A percentile compares a stretch with the other conserved stretches of the same genome.
phyloP scores from a whole-genome alignment of 1,284 basidiomycete species.

The Mycena sp. region DNA sequence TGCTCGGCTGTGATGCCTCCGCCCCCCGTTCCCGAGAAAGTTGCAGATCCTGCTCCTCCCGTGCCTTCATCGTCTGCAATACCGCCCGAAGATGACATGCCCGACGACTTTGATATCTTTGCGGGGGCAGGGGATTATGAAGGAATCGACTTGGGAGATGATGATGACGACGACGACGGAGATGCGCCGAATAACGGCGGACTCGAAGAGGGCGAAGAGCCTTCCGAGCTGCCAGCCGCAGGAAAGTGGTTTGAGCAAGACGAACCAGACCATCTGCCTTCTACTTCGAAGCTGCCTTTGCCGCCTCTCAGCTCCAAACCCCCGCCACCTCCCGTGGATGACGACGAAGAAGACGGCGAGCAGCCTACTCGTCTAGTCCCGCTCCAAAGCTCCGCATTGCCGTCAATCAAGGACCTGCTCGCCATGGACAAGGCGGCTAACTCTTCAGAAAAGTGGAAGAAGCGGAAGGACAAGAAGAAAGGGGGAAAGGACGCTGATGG shows the following conservation, averaged over 20 bases:
- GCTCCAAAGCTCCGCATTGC: conserved; percentile 77
- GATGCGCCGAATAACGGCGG: conserved; percentile 28
- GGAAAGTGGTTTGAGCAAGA: conserved; percentile 38
- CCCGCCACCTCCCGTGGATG: conserved; percentile 1
- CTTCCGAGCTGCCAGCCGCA: neutral
- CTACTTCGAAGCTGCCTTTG: conserved; percentile 21
- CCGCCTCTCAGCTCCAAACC: conserved; percentile 10
- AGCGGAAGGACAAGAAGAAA: conserved; percentile 70
- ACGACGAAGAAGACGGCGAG: conserved; percentile 44
- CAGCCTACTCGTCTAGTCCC: conserved; percentile 66
- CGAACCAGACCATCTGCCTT: conserved; percentile 14
- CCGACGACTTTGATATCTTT: conserved; percentile 82
- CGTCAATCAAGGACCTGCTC: conserved; percentile 84
- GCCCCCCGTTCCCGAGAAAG: conserved; percentile 11
- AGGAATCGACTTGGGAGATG: conserved; percentile 69
- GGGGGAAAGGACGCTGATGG: conserved; percentile 40
- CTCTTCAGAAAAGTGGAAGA: conserved; percentile 74
- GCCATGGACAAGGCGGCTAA: conserved; percentile 76
- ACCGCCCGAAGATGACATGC: conserved; percentile 44
- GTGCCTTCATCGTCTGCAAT: conserved; percentile 19
- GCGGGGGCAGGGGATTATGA: conserved; percentile 87
- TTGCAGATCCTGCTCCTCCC: conserved; percentile 28
- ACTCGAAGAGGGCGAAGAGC: conserved; percentile 3
- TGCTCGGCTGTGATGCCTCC: neutral
- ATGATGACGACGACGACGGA: conserved; percentile 59